Percentiles rank a stretch among this genome's conserved stretches.
These are phyloP conservation scores for Amanita exitialis DNA, from an alignment of 768 basidiomycete species.

Conservation along the genomic window DNA sequence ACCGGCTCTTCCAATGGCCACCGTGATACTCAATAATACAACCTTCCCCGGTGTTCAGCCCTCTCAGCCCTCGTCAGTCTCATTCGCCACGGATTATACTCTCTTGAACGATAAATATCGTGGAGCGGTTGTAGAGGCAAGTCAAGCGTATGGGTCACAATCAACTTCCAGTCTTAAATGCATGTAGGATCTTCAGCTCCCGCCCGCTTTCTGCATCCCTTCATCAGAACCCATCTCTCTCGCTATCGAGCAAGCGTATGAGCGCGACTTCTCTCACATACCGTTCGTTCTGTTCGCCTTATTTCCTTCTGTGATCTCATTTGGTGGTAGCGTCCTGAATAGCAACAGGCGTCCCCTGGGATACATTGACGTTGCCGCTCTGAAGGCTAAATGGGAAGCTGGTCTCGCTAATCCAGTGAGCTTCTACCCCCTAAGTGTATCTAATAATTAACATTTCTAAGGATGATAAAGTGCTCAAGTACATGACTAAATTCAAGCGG, in stretches of 20 bases:
- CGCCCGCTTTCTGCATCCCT: constrained; percentile 81
- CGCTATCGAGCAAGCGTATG: constrained; percentile 83
- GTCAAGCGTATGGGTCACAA: not conserved
- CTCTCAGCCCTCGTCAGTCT: not conserved
- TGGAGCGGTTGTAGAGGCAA: constrained; percentile 85
- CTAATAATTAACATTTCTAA: constrained; percentile 16
- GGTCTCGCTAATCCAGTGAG: constrained; percentile 62
- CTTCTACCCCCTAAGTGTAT: constrained; percentile 6
- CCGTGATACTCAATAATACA: not conserved
- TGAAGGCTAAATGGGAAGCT: constrained; percentile 75
- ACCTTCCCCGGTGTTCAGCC: constrained; percentile 10
- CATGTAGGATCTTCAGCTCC: constrained; percentile 65
- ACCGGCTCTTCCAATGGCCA: not conserved
- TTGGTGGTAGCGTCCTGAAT: constrained; percentile 58
- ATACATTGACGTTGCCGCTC: constrained; percentile 66
- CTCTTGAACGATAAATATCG: constrained; percentile 50
- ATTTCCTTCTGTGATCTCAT: not conserved
- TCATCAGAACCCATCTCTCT: constrained; percentile 58
- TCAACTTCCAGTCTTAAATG: not conserved
- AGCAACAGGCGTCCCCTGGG: constrained; percentile 66
- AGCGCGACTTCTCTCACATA: constrained; percentile 89
- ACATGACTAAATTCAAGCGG: constrained; percentile 72
- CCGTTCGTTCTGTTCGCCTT: constrained; percentile 40
- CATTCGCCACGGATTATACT: constrained; percentile 9
- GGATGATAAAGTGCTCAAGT: constrained; percentile 60